phyloP scores from a whole-genome alignment of 495 filamentous ascomycete genomes.

The Aspergillus panamensis region DNA sequence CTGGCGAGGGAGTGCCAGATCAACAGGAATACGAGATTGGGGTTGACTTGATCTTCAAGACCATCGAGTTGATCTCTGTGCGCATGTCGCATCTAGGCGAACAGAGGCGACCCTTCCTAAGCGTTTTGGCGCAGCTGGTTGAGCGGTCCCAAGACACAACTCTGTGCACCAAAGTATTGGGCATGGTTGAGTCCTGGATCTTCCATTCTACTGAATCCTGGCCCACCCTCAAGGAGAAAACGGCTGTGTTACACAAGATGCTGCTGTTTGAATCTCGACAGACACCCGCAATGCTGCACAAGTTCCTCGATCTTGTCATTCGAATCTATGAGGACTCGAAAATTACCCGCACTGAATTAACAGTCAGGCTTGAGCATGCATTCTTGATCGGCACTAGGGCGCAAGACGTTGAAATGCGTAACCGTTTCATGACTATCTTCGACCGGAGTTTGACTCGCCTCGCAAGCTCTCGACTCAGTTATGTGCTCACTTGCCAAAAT shows the following conservation, averaged over 20 bases:
- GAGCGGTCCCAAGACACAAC: constrained; percentile 84
- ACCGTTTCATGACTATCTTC: constrained; percentile 91
- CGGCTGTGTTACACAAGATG: constrained; percentile 96
- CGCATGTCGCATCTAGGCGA: constrained; percentile 95
- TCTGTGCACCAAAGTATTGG: constrained; percentile 85
- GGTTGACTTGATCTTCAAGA: constrained; percentile 84
- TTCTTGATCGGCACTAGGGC: constrained; percentile 95
- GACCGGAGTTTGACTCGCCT: constrained; percentile 85
- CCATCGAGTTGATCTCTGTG: constrained; percentile 83
- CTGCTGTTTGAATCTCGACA: constrained; percentile 81
- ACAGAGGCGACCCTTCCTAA: constrained; percentile 85
- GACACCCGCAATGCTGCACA: constrained; percentile 78
- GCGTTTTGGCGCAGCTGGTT: constrained; percentile 87
- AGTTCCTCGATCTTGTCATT: constrained; percentile 93
- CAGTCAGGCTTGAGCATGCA: constrained; percentile 93
- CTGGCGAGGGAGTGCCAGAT: constrained; percentile 58
- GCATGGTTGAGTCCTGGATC: constrained; percentile 94
- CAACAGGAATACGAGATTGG: constrained; percentile 79
- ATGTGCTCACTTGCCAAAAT: constrained; percentile 89
- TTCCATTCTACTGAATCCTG: constrained; percentile 90
- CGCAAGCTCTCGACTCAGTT: constrained; percentile 78
- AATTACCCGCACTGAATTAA: constrained; percentile 91
- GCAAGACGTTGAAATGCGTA: constrained; percentile 94
- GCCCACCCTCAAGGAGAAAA: constrained; percentile 97
- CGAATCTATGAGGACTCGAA: constrained; percentile 96